Evolutionary conservation across 768 basidiomycete species (phyloP), one percentile per base, ranked within the genome.

Genomic region (Lactarius pseudohatsudake): DNA sequence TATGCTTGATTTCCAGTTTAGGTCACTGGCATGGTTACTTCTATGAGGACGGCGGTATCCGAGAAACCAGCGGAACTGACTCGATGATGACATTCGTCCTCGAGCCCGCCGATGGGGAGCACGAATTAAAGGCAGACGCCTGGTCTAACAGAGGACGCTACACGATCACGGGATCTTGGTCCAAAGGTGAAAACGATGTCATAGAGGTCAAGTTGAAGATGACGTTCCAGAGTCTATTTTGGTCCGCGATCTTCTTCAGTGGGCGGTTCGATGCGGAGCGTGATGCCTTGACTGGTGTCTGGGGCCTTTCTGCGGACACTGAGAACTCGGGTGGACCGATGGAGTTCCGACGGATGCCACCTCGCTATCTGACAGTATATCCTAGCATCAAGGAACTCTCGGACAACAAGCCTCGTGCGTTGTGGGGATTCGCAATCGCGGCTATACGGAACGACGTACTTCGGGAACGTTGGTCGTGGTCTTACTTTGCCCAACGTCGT

Each of bases 381-480:
- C 76, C 76, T 2, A 58, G 72, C 3, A 72, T 75, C 22, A 53
- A 66, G 11, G 72, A 69, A 36, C 66, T 75, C n/a, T 53, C 59
- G n/a, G 55, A 59, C 16, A 73, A 73, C 64, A 71, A 67, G 59
- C 22, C 75, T 7, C 72, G 71, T 10, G 73, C 75, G 10, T 59
- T 74, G 22, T 78, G 76, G 77, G 62, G 54, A 9, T 77, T 72
- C 55, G 78, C 77, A 10, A 72, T 74, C 34, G 38, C 43, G 0
- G 73, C 75, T 7, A 71, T 74, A 4, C 56, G 59, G 11, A 57
- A 67, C 40, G 65, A 71, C 13, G 57, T 78, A 4, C 71, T 72
- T 4, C 67, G 72, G 47, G 54, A 66, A 30, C 64, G 63, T 2
- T 77, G 73, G 74, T 61, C 74, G 2, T 77, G 76, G 76, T 60